Base-by-base conservation (phyloP, 139 green algal species). In the Micromonas pusilla region DNA sequence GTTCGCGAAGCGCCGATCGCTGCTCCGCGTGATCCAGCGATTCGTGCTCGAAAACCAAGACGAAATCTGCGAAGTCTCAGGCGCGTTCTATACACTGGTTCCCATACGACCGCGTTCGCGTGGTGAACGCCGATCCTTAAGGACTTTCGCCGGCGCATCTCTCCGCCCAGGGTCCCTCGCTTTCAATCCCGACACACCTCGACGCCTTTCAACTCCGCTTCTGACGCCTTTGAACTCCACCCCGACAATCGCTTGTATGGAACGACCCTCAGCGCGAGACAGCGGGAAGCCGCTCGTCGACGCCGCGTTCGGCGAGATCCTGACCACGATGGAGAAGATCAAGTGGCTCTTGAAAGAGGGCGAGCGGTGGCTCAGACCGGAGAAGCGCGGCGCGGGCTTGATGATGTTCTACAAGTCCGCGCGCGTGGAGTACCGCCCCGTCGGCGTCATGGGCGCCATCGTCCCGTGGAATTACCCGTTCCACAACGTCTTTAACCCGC, bases 401-500 rank as follows among this genome's bases (percentile, higher is more conserved):
- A 97, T 97, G 93, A 93, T 93, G 86, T 95, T 98, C 67, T 97
- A 97, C 89, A 99, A 99, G 85, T 67, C 80, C 0, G 88, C 93
- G 0, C 82, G 91, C 19, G 94, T 99, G 25, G 92, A 98, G 86
- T 98, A 89, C 72, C 81, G 93, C 28, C 95, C 95, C 19, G 79
- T 97, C 3, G 82, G 82, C 13, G 82, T 86, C 33, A 66, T 99
- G 52, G 95, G 92, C 16, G 93, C 93, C 36, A 99, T 99, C 74
- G 93, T 99, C 62, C 94, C 95, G 6, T 99, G 91, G 90, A 99
- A 99, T 87, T 98, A 97, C 83, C 95, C 95, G 66, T 98, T 99
- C 82, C 95, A 99, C 88, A 99, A 99, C 84, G 86, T 99, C 20
- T 90, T 98, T 64, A 99, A 99, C 87, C 95, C 95, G 0, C 85